Percentiles rank a stretch among this genome's conserved stretches.
Conservation (phyloP, 768 basidiomycete species). For the Lanmaoa rubissima region DNA sequence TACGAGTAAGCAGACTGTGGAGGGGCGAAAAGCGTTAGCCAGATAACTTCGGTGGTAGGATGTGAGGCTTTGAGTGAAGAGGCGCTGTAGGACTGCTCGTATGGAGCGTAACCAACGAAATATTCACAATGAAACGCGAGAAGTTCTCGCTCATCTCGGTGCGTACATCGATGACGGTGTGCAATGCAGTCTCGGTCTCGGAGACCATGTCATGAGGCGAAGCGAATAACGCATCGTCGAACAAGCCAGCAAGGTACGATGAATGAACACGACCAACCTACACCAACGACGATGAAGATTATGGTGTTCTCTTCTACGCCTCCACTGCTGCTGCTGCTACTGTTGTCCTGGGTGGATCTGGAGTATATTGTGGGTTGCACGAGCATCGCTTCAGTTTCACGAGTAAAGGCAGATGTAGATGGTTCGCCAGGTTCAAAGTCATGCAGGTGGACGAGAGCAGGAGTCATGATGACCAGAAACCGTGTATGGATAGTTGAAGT, state of each 20-base stretch:
- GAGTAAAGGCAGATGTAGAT: background rate
- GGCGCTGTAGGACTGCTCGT: background rate
- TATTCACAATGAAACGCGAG: background rate
- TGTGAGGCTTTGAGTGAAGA: background rate
- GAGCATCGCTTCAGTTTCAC: background rate
- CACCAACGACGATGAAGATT: conserved; percentile 24
- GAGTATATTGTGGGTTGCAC: conserved; percentile 2
- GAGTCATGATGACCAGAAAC: conserved; percentile 8
- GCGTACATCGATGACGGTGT: background rate
- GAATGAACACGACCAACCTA: conserved; percentile 23
- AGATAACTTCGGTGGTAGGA: background rate
- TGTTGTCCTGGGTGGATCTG: conserved; percentile 7
- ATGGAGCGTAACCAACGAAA: background rate
- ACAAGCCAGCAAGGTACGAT: background rate
- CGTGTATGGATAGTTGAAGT: conserved; percentile 1
- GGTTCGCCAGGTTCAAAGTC: background rate
- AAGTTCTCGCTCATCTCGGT: background rate
- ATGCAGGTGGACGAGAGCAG: conserved; percentile 3
- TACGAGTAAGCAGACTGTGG: conserved; percentile 22
- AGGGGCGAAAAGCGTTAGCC: conserved; percentile 10
- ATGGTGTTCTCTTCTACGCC: conserved; percentile 15
- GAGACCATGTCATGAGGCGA: background rate
- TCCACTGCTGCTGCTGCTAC: background rate
- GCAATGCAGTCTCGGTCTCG: background rate
- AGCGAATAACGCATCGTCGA: conserved; percentile 3